phyloP scores from a whole-genome alignment of 495 filamentous ascomycete species.

The Penicillium ucsense region DNA sequence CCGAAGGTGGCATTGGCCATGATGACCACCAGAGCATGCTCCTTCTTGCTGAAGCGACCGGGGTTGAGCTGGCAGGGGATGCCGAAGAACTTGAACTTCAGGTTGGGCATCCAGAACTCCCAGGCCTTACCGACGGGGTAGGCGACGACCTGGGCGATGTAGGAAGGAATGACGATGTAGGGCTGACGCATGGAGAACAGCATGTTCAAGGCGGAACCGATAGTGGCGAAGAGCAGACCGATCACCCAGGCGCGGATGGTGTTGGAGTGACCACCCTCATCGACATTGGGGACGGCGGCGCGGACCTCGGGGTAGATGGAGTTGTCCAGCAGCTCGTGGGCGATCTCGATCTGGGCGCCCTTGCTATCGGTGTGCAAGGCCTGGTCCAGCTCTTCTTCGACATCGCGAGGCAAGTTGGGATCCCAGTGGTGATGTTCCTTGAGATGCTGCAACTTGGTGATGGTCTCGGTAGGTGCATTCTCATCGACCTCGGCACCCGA shows the following conservation, averaged over 20 bases:
- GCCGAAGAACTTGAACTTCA: conserved; percentile 45
- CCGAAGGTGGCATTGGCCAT: conserved; percentile 49
- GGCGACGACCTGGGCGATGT: conserved; percentile 61
- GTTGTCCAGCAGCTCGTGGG: conserved; percentile 52
- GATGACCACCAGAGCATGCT: conserved; percentile 64
- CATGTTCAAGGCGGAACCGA: conserved; percentile 60
- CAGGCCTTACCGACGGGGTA: conserved; percentile 57
- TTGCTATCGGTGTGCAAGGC: conserved; percentile 46
- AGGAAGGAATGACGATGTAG: conserved; percentile 54
- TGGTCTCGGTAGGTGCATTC: conserved; percentile 32
- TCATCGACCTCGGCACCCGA: conserved; percentile 24
- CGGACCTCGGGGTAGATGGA: conserved; percentile 60
- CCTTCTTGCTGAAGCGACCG: conserved; percentile 67
- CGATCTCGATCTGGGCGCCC: conserved; percentile 43
- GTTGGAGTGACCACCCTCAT: conserved; percentile 56
- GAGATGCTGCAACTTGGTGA: conserved; percentile 32
- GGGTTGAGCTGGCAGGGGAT: conserved; percentile 51
- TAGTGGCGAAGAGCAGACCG: conserved; percentile 54
- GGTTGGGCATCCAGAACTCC: conserved; percentile 42
- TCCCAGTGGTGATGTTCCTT: conserved; percentile 58
- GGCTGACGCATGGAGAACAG: conserved; percentile 60
- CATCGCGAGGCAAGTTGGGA: conserved; percentile 55
- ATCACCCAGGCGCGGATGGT: conserved; percentile 66
- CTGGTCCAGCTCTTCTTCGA: conserved; percentile 50
- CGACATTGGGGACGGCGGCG: conserved; percentile 38